Evolutionary conservation across 768 basidiomycete species (phyloP).

Genomic region (Cystobasidium tubakii): DNA sequence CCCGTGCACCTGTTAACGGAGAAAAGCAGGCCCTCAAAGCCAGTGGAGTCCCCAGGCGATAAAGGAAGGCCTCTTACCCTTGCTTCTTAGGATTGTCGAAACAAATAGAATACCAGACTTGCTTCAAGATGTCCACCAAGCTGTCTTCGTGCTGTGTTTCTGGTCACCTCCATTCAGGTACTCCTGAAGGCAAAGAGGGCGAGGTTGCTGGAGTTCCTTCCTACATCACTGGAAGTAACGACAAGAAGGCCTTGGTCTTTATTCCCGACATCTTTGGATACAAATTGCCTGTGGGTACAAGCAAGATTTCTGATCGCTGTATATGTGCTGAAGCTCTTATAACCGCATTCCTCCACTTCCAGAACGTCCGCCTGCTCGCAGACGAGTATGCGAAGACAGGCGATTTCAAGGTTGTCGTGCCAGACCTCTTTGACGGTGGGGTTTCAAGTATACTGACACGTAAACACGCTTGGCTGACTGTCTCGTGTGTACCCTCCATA

Average conservation of each 20-base stretch:
- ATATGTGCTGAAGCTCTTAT: neutral
- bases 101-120: no score
- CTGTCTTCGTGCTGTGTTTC: slow-evolving; percentile 16
- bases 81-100: neutral
- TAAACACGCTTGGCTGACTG: neutral
- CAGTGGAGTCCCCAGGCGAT: no score
- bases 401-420: slow-evolving; percentile 10
- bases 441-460: neutral
- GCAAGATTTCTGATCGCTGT: neutral
- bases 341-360: neutral
- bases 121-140: slow-evolving; percentile 18
- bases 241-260: slow-evolving; percentile 2
- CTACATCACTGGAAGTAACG: slow-evolving; percentile 11
- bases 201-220: slow-evolving; percentile 16
- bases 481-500: neutral
- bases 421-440: slow-evolving; percentile 19
- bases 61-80: neutral
- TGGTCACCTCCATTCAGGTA: slow-evolving; percentile 26
- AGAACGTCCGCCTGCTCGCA: slow-evolving; percentile 30
- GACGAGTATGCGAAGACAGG: slow-evolving; percentile 25
- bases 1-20: neutral
- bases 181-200: slow-evolving; percentile 5
- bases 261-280: slow-evolving; percentile 31
- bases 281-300: slow-evolving; percentile 4
- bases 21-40: neutral